Base-by-base conservation (phyloP, 163 green algal species). In the Chlamydomonas reinhardtii region DNA sequence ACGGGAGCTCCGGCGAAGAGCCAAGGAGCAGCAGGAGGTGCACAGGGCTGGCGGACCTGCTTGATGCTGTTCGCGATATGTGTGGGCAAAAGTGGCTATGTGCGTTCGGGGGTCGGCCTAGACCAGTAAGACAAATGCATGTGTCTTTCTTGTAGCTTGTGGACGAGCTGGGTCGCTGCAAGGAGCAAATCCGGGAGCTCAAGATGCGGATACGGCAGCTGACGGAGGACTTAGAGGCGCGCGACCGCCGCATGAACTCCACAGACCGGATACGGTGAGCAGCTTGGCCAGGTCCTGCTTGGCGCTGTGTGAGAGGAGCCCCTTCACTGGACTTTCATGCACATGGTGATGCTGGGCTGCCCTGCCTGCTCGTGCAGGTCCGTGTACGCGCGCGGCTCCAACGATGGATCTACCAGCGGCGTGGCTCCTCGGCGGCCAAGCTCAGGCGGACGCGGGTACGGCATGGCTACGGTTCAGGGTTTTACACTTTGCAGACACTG, bases 1-100 rank as follows among this genome's bases (percentile, higher is more conserved):
- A 35, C 84, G 94, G 0, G 94, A 97, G 88, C 86, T 96, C 71
- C 86, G 94, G 73, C 87, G 91, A 25, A 88, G 89, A 34, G 93
- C 89, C 31, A 94, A 94, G 74, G 90, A 96, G 79, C 56, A 90
- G 61, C 85, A 94, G 35, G 94, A 95, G 85, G 90, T 94, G 37
- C 14, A 81, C 1, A 56, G 39, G 39, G 39, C 39, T 48, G 39
- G 39, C 39, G 5, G n/a, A n/a, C 8, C 39, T 5, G 39, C 39
- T 48, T 8, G 39, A 8, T 5, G 39, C 39, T 8, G 39, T 48
- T 5, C 8, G 39, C 8, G 39, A 8, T 8, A 5, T 14, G 39
- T 48, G 39, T 48, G 39, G 39, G 5, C 48, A 9, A 19, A 19
- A 20, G 48, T 19, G 48, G 43, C 43, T 56, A 14, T 22, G 11